Evolutionary conservation across 1,284 basidiomycete species (phyloP), one percentile per base, ranked within the genome.

Genomic region (Irpex lacteus): DNA sequence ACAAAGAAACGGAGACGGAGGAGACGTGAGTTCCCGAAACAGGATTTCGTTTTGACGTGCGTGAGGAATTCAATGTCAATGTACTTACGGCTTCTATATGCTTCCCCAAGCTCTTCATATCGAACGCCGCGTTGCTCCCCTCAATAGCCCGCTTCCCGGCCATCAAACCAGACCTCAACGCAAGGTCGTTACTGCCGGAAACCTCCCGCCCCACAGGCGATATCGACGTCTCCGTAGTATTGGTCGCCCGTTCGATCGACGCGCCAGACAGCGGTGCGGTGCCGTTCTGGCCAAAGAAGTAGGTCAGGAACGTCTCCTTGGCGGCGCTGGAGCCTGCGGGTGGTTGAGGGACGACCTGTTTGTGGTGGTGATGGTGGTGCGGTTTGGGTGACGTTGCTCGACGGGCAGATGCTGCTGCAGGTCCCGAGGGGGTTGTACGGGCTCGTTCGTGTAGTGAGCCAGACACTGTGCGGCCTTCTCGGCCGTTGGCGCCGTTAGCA

Each of bases 91-190:
- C 91, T 77, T 96, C 95, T 66, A 97, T 92, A 72, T 99, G 97
- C 79, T 92, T 96, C 65, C 96, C 95, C 59, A 99, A 82, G 73
- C 95, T 97, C 85, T 96, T 98, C 98, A 99, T 99, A 76, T 99
- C 96, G 76, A 89, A 98, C 47, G 94, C 96, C 58, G 96, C 92
- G 70, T 85, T 92, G 73, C 83, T 91, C 61, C 88, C 90, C 71
- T 95, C 94, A 59, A 91, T 74, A 36, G 7, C n/a, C 62, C 86
- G 76, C 76, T 85, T 89, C 37, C 88, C 84, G 53, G 85, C 83
- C 85, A 90, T 81, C 40, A 91, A 73, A 1, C 90, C 89, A 9
- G 82, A 76, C 26, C 81, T 80, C 59, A 85, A 74, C 32, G 78
- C 65, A 9, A 78, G 73, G 64, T 89, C 87, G 11, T 77, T 73